Evolutionary conservation across 139 green algal genomes (phyloP), one percentile per base, ranked within the genome.

Genomic region (Chlorella sp.): DNA sequence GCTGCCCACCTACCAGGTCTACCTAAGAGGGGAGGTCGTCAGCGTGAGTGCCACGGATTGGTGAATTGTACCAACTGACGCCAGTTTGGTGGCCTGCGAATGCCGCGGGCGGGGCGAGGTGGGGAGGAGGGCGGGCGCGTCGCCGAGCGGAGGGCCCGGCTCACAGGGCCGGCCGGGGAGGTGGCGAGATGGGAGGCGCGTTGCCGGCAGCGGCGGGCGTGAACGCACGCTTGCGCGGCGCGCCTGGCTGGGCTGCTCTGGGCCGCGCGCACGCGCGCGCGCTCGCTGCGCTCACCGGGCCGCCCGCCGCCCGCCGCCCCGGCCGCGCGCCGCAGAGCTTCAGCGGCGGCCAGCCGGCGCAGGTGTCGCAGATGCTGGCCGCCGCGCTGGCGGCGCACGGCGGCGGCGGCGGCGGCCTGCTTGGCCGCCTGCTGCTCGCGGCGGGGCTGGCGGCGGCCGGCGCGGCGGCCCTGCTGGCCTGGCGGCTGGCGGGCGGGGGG

Each of bases 361-460:
- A 64, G 51, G 68, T 75, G 51, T 36, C 40, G 0, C 21, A 50
- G 50, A 75, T 75, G 68, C 33, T 75, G 35, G 11, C 56, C 43
- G 51, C 51, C 8, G 51, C 64, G 68, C 38, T 75, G 51, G 36
- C 50, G 0, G 8, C 21, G 35, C 46, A 63, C 40, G 23, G 36
- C 31, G 27, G 9, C 46, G 43, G 67, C 48, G n/a, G 68, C 27
- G 38, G 68, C 68, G 41, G 68, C 35, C 68, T 75, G 51, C 68
- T 75, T 5, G 6, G 25, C 36, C 64, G 65, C 51, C 68, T 75
- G 40, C 68, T 75, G 51, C 68, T 75, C 51, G 68, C 68, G 55
- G 68, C 68, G 23, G 55, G 36, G 14, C 38, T 23, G 11, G 68
- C 38, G 50, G 68, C 68, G 4, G 68, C 68, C 15, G n/a, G 45